Evolutionary conservation across 345 rosid species (phyloP).

Genomic region (Laguncularia racemosa): DNA sequence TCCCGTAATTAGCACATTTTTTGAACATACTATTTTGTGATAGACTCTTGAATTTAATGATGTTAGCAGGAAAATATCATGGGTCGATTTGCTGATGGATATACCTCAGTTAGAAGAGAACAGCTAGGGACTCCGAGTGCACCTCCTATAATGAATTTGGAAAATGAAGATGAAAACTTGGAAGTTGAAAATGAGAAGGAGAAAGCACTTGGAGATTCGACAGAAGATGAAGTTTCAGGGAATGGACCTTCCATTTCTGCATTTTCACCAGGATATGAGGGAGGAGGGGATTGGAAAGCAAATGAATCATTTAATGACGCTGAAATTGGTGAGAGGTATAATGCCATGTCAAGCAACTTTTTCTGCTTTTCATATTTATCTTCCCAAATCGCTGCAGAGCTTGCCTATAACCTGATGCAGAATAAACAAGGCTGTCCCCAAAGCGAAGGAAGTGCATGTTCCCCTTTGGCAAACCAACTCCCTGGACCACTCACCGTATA

Average conservation of each 20-base stretch:
- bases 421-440: slow-evolving; percentile 11
- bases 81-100: too few species aligned
- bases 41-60: too few species aligned
- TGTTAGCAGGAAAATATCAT: too few species aligned
- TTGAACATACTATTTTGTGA: too few species aligned
- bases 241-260: slow-evolving; percentile 21
- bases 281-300: slow-evolving; percentile 17
- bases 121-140: slow-evolving; percentile 91
- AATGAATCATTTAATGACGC: slow-evolving; percentile 17
- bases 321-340: slow-evolving; percentile 44
- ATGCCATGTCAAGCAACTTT: too few species aligned
- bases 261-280: slow-evolving; percentile 23
- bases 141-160: slow-evolving; percentile 65
- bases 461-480: slow-evolving; percentile 40
- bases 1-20: too few species aligned
- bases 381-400: slow-evolving; percentile 1
- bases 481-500: slow-evolving; percentile 39
- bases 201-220: slow-evolving; percentile 3
- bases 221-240: slow-evolving; percentile 22
- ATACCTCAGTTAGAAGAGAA: slow-evolving; percentile 9
- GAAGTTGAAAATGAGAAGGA: slow-evolving; percentile 22
- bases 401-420: slow-evolving; percentile 29
- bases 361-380: too few species aligned
- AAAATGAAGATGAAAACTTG: slow-evolving; percentile 30
- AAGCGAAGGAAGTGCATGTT: slow-evolving; percentile 32